Conservation (phyloP, 495 filamentous ascomycete species). For the Aspergillus wentii region DNA sequence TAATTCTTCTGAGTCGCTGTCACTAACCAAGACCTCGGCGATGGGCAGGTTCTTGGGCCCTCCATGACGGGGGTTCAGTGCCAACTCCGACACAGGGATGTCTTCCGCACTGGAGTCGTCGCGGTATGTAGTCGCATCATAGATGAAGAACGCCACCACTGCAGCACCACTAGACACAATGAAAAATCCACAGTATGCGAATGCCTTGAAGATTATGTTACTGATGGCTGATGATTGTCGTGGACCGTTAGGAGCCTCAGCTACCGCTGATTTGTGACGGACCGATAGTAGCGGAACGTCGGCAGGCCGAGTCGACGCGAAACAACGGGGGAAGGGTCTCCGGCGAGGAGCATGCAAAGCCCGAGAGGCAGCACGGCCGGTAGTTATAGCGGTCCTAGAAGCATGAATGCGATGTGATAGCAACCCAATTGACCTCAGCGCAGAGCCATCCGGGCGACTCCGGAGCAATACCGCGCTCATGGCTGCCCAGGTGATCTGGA, state of each 20-base stretch:
- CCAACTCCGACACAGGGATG: slow-evolving; percentile 75
- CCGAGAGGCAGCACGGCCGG: slow-evolving; percentile 12
- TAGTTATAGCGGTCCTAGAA: slow-evolving; percentile 7
- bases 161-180: slow-evolving; percentile 46
- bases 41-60: slow-evolving; percentile 97
- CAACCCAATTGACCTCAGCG: slow-evolving; percentile 27
- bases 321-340: slow-evolving; percentile 20
- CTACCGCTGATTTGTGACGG: slow-evolving; percentile 25
- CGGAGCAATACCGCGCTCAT: slow-evolving; percentile 38
- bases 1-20: slow-evolving; percentile 71
- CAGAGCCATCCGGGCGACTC: slow-evolving; percentile 28
- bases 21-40: slow-evolving; percentile 77
- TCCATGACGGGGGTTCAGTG: slow-evolving; percentile 74
- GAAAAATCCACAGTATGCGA: slow-evolving; percentile 56
- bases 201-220: slow-evolving; percentile 38
- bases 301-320: slow-evolving; percentile 20
- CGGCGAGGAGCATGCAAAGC: slow-evolving; percentile 18
- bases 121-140: slow-evolving; percentile 88
- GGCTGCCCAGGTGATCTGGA: slow-evolving; percentile 9
- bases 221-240: slow-evolving; percentile 11
- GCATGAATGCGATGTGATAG: slow-evolving; percentile 17
- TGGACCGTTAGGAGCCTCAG: slow-evolving; percentile 7
- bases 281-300: slow-evolving; percentile 11
- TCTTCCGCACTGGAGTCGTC: slow-evolving; percentile 60
- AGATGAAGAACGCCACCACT: slow-evolving; percentile 84